Base-by-base conservation (phyloP, 2,329 filamentous ascomycete genomes). In the Blastomyces emzantsi region DNA sequence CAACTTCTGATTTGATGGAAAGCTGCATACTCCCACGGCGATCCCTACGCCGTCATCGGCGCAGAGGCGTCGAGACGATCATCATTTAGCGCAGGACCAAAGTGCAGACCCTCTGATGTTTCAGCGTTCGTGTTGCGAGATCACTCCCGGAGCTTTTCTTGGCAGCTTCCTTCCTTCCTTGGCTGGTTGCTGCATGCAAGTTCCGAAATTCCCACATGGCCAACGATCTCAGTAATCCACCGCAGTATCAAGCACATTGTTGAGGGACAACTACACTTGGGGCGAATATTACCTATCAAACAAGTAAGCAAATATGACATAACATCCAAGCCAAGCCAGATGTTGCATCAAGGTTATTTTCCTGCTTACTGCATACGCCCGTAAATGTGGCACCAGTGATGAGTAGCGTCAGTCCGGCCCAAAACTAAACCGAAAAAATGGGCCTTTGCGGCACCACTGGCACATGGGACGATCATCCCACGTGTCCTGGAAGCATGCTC, bases 381-480 rank as follows among this genome's bases (percentile, higher is more conserved):
- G 36, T 45, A 59, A 59, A 59, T 59, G 56, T 33, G 41, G 58
- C 58, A 22, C 45, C 17, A 60, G 43, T 60, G 25, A 47, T n/a
- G 43, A 22, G 8, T 56, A 56, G 54, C 36, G 58, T 13, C 25
- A 47, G 41, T n/a, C 58, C 41, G 39, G 58, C 13, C 41, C 58
- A 47, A 22, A n/a, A 60, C 58, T 36, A 47, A 49, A 49, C 58
- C 7, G 56, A 59, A 60, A 60, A 49, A 36, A 60, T 60, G 43
- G 58, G 58, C 45, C 57, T 60, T 49, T 60, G 57, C 57, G 57
- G 41, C 57, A 60, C 36, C 56, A n/a, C 58, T 60, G 43, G 58
- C 58, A 36, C 58, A 60, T 60, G 58, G 58, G 58, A 60, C 43
- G 58, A 60, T 60, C 58, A 60, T 60, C 43, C 58, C 58, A 60